Percentiles rank a stretch among this genome's conserved stretches.
Conservation (phyloP, 2,329 filamentous ascomycete species). For the Polytolypa hystricis region DNA sequence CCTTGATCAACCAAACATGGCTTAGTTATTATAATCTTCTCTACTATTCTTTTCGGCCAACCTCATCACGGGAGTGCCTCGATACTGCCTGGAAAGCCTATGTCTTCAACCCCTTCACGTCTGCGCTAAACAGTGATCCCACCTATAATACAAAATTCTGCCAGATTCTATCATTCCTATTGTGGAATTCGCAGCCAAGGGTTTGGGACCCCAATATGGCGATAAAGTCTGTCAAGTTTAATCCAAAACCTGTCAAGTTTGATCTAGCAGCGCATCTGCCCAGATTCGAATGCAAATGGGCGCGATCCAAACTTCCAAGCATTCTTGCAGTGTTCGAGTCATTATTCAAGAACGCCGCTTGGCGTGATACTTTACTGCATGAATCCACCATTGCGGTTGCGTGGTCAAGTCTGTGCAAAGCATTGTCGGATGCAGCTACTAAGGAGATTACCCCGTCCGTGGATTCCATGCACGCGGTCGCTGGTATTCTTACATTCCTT, state of each 20-base stretch:
- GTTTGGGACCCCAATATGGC: constrained; percentile 68
- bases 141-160: constrained; percentile 51
- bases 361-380: constrained; percentile 33
- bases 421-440: constrained; percentile 50
- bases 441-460: constrained; percentile 85
- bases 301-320: constrained; percentile 56
- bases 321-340: constrained; percentile 54
- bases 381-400: constrained; percentile 44
- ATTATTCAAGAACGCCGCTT: constrained; percentile 41
- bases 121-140: constrained; percentile 40
- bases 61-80: constrained; percentile 51
- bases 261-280: constrained; percentile 71
- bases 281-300: constrained; percentile 74
- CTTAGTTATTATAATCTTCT: constrained; percentile 68
- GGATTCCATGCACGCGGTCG: constrained; percentile 72
- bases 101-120: constrained; percentile 52
- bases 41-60: constrained; percentile 72
- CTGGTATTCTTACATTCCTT: constrained; percentile 58
- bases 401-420: constrained; percentile 49
- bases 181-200: constrained; percentile 40
- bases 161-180: constrained; percentile 60
- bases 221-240: constrained; percentile 45
- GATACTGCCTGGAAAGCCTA: constrained; percentile 71
- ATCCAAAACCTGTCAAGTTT: constrained; percentile 43
- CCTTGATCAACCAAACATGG: constrained; percentile 45